Base-by-base conservation (phyloP, 768 basidiomycete species). In the Lactarius tabidus region DNA sequence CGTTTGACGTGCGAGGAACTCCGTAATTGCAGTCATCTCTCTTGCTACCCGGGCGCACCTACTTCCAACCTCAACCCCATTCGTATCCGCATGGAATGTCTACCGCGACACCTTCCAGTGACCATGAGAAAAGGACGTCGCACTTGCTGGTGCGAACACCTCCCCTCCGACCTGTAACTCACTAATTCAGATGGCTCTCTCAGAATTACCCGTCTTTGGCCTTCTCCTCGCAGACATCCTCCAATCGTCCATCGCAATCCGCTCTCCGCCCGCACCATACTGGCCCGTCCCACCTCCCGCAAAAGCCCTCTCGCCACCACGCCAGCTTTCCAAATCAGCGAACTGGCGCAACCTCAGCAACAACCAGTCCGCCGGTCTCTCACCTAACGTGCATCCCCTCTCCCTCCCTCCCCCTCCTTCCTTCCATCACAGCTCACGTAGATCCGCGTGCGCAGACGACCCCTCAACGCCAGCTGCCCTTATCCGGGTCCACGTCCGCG, bases 391-490 rank as follows among this genome's bases (percentile, higher is more conserved):
- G 64, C 45, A 66, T 29, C 20, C 4, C 14, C 5, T 12, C 36
- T 33, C 33, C 33, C 33, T 33, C 33, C 33, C 8, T 33, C 33
- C 8, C 8, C 33, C 14, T 14, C 7, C 20, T 23, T 17, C 14
- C 12, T 18, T 7, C 14, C n/a, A 7, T n/a, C 14, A 20, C 29
- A 23, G 17, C 29, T 55, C 29, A 56, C 28, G 17, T 41, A 5
- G 9, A 35, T 35, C 8, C 17, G 18, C 18, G 39, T 1, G 39
- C 23, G 28, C 26, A 70, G 69, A 65, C 54, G 23, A 70, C 69
- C 5, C 69, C 69, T 4, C 69, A 70, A 51, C 67, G 69, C 54
- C 69, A 70, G 43, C 67, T 61, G 20, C 63, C 69, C 29, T 70
- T 70, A 61, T 68, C 69, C 15, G 56, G 53, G 1, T 62, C 66